Percentiles rank a stretch among this genome's conserved stretches.
phyloP scores from a whole-genome alignment of 371 early-diverging fungal species.

The Circinella minor region DNA sequence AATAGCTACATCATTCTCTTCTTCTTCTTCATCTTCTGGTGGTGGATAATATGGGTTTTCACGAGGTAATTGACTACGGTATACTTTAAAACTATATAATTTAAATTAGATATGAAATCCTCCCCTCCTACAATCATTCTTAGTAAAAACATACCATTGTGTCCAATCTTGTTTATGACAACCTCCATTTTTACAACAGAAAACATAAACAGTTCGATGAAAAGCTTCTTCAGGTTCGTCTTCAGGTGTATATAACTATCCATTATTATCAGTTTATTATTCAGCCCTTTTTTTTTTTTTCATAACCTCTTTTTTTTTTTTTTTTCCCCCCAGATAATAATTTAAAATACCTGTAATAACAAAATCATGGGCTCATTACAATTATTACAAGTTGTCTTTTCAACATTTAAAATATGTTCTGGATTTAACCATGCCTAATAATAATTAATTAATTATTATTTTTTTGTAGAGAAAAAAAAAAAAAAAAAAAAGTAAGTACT shows the following conservation, averaged over 20 bases:
- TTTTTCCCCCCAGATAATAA: background rate
- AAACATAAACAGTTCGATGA: constrained; percentile 89
- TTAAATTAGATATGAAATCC: no score
- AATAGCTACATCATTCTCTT: constrained; percentile 18
- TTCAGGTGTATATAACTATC: constrained; percentile 91
- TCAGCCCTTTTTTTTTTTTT: no score
- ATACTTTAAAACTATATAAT: constrained; percentile 79
- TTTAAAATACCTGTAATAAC: constrained; percentile 76
- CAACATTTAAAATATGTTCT: constrained; percentile 62
- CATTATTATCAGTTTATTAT: no score
- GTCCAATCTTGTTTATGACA: constrained; percentile 74
- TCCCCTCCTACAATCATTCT: no score
- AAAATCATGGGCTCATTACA: constrained; percentile 83
- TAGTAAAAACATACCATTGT: constrained; percentile 62
- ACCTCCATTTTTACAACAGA: constrained; percentile 84
- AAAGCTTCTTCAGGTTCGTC: constrained; percentile 87
- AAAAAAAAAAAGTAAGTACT: no score
- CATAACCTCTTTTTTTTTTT: no score
- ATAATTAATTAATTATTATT: no score
- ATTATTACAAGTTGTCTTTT: constrained; percentile 73
- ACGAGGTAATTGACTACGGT: constrained; percentile 85
- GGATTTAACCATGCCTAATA: constrained; percentile 87
- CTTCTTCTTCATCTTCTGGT: constrained; percentile 42
- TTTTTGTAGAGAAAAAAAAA: no score
- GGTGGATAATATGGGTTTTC: constrained; percentile 75